phyloP scores from a whole-genome alignment of 148 eudicot genomes.

The Dianthus caryophyllus region DNA sequence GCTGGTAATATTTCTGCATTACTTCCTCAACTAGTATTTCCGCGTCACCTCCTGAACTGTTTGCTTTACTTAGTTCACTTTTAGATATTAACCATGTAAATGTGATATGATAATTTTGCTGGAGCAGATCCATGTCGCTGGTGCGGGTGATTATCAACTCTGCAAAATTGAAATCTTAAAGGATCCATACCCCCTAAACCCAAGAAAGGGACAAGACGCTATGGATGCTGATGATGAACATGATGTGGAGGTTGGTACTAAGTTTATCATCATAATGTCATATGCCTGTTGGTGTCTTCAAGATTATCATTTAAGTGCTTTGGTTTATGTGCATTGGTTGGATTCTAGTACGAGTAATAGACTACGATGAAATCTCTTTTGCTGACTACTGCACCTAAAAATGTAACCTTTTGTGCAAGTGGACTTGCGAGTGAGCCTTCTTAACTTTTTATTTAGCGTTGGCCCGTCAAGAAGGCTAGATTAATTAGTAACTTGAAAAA shows the following conservation, averaged over 20 bases:
- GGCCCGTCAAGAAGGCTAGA: not conserved
- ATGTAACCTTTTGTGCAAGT: not conserved
- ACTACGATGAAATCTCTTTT: not conserved
- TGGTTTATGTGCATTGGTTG: not conserved
- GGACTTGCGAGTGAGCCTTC: not conserved
- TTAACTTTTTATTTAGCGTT: not conserved
- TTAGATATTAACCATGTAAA: not conserved
- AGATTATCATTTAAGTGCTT: not conserved
- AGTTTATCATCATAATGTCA: not conserved
- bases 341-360: too few relatives aligned
- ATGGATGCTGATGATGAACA: constrained; percentile 86
- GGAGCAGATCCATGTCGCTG: constrained; percentile 84
- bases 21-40: not conserved
- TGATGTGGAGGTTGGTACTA: constrained; percentile 38
- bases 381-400: not conserved
- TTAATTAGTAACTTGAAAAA: not conserved
- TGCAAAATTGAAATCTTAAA: constrained; percentile 70
- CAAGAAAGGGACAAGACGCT: constrained; percentile 62
- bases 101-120: constrained; percentile 7
- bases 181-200: constrained; percentile 72
- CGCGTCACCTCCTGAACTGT: not conserved
- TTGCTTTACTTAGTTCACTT: constrained; percentile 12
- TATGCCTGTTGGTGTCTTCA: not conserved
- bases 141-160: constrained; percentile 92
- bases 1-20: constrained; percentile 49